Percentiles rank a stretch among this genome's conserved stretches.
Evolutionary conservation across 83 land plant genomes (phyloP).

Genomic region (Diphasiastrum complanatum): DNA sequence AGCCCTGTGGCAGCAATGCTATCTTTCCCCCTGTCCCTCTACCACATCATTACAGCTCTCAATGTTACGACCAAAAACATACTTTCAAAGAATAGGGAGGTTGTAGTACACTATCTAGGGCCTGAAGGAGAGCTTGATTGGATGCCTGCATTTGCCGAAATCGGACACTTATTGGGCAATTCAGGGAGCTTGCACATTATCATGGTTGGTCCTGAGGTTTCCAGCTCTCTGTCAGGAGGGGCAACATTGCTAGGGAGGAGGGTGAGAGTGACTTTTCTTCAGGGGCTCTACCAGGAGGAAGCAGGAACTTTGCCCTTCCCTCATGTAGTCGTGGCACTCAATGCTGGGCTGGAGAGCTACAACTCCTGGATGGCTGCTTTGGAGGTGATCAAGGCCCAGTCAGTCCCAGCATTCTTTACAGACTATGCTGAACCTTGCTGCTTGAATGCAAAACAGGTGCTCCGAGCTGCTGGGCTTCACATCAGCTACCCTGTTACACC

Average conservation of each 20-base stretch:
- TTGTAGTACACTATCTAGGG: conserved; percentile 59
- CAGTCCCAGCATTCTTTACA: conserved; percentile 49
- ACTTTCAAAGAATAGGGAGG: conserved; percentile 52
- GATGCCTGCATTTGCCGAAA: conserved; percentile 61
- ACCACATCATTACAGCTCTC: conserved; percentile 51
- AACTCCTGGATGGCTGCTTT: conserved; percentile 52
- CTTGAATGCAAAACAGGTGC: conserved; percentile 59
- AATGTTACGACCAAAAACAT: conserved; percentile 45
- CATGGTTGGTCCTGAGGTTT: conserved; percentile 73
- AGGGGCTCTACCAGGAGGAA: conserved; percentile 63
- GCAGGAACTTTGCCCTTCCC: conserved; percentile 44
- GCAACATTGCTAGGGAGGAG: conserved; percentile 29
- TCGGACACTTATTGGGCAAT: conserved; percentile 41
- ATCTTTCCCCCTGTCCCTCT: conserved; percentile 51
- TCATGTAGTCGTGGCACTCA: conserved; percentile 50
- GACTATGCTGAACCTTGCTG: conserved; percentile 61
- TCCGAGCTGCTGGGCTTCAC: conserved; percentile 49
- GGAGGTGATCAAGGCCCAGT: conserved; percentile 43
- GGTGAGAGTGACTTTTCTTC: conserved; percentile 44
- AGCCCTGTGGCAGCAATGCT: conserved; percentile 63
- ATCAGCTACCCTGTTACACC: conserved; percentile 56
- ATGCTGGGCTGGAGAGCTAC: conserved; percentile 44
- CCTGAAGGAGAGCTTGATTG: conserved; percentile 68
- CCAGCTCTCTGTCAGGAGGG: conserved; percentile 41
- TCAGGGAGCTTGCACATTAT: conserved; percentile 48